Conservation (phyloP, 495 filamentous ascomycete species). For the Cercophora samala region DNA sequence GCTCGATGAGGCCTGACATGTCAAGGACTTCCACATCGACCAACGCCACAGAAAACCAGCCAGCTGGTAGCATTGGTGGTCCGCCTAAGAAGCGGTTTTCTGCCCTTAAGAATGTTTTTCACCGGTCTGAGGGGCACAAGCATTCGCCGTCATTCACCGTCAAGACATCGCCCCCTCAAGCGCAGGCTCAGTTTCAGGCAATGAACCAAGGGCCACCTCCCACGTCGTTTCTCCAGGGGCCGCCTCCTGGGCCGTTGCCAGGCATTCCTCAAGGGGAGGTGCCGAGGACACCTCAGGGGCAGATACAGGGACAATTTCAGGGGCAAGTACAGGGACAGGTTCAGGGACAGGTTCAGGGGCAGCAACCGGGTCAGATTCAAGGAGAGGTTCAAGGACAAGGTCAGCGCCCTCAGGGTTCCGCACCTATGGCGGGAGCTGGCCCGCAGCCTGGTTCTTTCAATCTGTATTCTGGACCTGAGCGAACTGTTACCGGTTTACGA, state of each 20-base stretch:
- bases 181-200: constrained; percentile 16
- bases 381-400: background rate
- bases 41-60: constrained; percentile 12
- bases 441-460: constrained; percentile 7
- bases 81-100: constrained; percentile 37
- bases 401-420: background rate
- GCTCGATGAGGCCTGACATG: constrained; percentile 12
- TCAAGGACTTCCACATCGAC: constrained; percentile 26
- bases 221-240: constrained; percentile 10
- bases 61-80: constrained; percentile 17
- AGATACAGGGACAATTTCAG: constrained; percentile 12
- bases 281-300: constrained; percentile 7
- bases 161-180: constrained; percentile 13
- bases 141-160: constrained; percentile 9
- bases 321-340: constrained; percentile 8
- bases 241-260: background rate
- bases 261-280: constrained; percentile 16
- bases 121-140: constrained; percentile 14
- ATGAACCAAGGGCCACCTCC: constrained; percentile 11
- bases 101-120: constrained; percentile 30
- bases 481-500: constrained; percentile 10
- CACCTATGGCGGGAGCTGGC: background rate
- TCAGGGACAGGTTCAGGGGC: constrained; percentile 9
- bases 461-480: constrained; percentile 6
- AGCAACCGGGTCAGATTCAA: constrained; percentile 2